phyloP scores from a whole-genome alignment of 2,329 filamentous ascomycete species.

The Alternaria metachromatica region DNA sequence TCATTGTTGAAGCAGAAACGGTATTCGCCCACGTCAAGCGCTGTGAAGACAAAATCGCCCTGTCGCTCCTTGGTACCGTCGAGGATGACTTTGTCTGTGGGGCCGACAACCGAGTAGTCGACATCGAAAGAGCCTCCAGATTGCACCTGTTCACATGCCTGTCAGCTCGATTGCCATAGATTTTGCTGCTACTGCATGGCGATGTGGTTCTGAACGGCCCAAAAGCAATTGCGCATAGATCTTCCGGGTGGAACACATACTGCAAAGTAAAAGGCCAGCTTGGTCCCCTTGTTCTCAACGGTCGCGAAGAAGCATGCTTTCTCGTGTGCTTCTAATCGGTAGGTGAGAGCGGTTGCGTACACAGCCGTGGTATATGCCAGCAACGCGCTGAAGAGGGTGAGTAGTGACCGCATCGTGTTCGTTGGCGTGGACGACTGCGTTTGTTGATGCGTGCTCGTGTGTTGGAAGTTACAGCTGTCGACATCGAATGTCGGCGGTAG shows the following conservation, averaged over 20 bases:
- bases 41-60: slow-evolving; percentile 97
- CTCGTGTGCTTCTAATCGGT: slow-evolving; percentile 88
- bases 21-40: slow-evolving; percentile 86
- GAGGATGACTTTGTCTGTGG: slow-evolving; percentile 79
- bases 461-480: slow-evolving; percentile 39
- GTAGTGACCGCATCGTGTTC: slow-evolving; percentile 44
- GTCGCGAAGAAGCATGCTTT: slow-evolving; percentile 93
- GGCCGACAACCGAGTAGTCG: slow-evolving; percentile 87
- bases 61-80: slow-evolving; percentile 90
- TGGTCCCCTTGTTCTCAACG: slow-evolving; percentile 78
- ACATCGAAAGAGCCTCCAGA: slow-evolving; percentile 97
- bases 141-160: slow-evolving; percentile 73
- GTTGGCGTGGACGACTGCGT: slow-evolving; percentile 13
- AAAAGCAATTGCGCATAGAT: neutral
- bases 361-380: slow-evolving; percentile 74
- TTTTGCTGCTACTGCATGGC: neutral
- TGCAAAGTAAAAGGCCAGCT: slow-evolving; percentile 98
- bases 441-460: slow-evolving; percentile 13
- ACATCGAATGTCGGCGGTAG: slow-evolving; percentile 32
- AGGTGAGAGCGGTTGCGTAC: slow-evolving; percentile 90
- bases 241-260: slow-evolving; percentile 59
- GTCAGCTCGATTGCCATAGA: neutral
- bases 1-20: slow-evolving; percentile 98
- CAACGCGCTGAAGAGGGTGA: slow-evolving; percentile 60
- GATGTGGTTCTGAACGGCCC: neutral